Evolutionary conservation across 208 protist species (phyloP), one percentile per base, ranked within the genome.

Genomic region (Leishmania aethiopica): DNA sequence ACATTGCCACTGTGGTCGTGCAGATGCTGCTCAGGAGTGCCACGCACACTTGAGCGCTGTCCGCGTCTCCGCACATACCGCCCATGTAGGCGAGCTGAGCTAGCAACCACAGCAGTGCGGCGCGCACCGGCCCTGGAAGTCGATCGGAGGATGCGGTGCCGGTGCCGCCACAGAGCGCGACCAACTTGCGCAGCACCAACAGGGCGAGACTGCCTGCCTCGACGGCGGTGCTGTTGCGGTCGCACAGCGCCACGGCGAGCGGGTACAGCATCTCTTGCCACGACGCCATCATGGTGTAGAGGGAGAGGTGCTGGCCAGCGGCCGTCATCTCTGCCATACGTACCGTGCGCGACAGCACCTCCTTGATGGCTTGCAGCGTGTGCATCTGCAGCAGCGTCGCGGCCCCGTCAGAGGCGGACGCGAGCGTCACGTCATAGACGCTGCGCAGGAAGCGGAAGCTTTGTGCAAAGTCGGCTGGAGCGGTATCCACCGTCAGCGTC

Each of bases 201-300:
- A 92, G 85, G 4, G 92, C 93, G 17, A 98, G 85, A 62, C 92
- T 92, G 62, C 88, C 89, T n/a, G 86, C 88, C 85, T 96, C 91
- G 15, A 89, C 88, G 37, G 84, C 78, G 4, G 87, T 88, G 67
- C 77, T 88, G 28, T 86, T 79, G 62, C 88, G 87, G 25, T 89
- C 86, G 28, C 89, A 93, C 25, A 98, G 83, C 40, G 90, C 85
- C 25, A 84, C 82, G 19, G 85, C 86, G 53, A 98, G 76, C 19
- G 95, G 93, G 76, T 90, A 89, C 70, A 98, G 83, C 64, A 93
- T 73, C 32, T 85, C 86, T 22, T 89, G 84, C 95, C 95, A 98
- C 32, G 90, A 76, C 51, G 86, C 81, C 73, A 96, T 72, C 79
- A 93, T 92, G 8, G 83, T 91, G 77, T 79, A 82, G 22, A 93